Base-by-base conservation (phyloP, 176 grass and related monocot genomes). In the Poa pratensis region DNA sequence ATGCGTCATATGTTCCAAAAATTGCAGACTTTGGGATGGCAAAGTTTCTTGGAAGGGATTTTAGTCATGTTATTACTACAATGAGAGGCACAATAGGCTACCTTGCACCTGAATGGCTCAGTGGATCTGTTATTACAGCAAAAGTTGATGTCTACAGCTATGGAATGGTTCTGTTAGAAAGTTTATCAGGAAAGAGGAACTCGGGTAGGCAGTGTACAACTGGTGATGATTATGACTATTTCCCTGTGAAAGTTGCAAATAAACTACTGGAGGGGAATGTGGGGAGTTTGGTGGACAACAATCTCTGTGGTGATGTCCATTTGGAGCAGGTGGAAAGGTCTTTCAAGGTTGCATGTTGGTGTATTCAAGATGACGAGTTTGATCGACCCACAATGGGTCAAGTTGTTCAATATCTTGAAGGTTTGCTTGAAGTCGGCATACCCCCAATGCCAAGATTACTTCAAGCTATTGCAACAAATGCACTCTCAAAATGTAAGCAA, bases 101-200 rank as follows among this genome's bases (percentile, higher is more conserved):
- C 8, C 58, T 79, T 30, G 39, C 77, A 63, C 58, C 77, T 19
- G 77, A 79, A 64, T 79, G 58, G 77, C 59, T 79, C 18, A 64
- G 39, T 46, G 59, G 59, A 64, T 28, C 17, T 48, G 40, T 28
- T 64, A 49, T 65, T 48, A 65, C 77, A n/a, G 16, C 77, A 48
- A 79, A 79, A 64, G 58, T 79, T 4, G 77, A 79, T 64, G 77
- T 79, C 5, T 79, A 79, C 23, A 46, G 17, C 59, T 80, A 80
- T 65, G 77, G 77, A 16, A 80, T 80, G 77, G 9, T 80, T 46
- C 3, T 78, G 34, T 43, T 61, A 14, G 76, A 78, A 26, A 78
- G 43, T 24, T n/a, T 61, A 61, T 60, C 40, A 65, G 77, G 77
- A 80, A 49, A 63, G 59, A 65, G 24, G 40, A 80, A 80, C 17